Evolutionary conservation across 2,329 filamentous ascomycete species (phyloP).

Genomic region (Exophiala aquamarina): DNA sequence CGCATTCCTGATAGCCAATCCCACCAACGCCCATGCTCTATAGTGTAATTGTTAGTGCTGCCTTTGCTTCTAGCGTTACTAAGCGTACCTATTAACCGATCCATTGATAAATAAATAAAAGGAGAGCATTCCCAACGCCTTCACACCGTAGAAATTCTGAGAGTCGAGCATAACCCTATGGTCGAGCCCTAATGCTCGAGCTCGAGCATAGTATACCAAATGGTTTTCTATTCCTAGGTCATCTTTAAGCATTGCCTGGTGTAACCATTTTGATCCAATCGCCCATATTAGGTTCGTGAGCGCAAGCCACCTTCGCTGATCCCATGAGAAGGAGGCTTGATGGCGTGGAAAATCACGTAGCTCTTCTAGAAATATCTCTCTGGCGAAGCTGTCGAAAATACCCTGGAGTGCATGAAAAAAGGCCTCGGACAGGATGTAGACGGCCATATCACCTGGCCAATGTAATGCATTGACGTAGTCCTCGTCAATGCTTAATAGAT

Average conservation of each 20-base stretch:
- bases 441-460: conserved; percentile 12
- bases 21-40: conserved; percentile 32
- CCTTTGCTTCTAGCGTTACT: neutral
- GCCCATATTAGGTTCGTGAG: conserved; percentile 23
- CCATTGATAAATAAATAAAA: conserved; percentile 26
- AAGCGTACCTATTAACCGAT: conserved; percentile 29
- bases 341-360: conserved; percentile 3
- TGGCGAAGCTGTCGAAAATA: conserved; percentile 16
- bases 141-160: conserved; percentile 28
- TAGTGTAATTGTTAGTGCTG: neutral
- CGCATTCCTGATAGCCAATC: conserved; percentile 29
- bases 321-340: conserved; percentile 11
- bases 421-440: conserved; percentile 18
- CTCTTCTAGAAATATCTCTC: conserved; percentile 17
- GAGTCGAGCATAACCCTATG: conserved; percentile 27
- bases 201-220: conserved; percentile 29
- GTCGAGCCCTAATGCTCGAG: conserved; percentile 28
- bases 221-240: conserved; percentile 14
- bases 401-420: conserved; percentile 23
- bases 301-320: conserved; percentile 18
- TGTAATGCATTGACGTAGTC: conserved; percentile 18
- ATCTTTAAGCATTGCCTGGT: conserved; percentile 13
- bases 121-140: conserved; percentile 25
- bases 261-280: conserved; percentile 19
- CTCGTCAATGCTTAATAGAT: conserved; percentile 23